These are phyloP conservation scores for Lactarius evosmus DNA, from an alignment of 768 basidiomycete genomes.

Conservation along the genomic window DNA sequence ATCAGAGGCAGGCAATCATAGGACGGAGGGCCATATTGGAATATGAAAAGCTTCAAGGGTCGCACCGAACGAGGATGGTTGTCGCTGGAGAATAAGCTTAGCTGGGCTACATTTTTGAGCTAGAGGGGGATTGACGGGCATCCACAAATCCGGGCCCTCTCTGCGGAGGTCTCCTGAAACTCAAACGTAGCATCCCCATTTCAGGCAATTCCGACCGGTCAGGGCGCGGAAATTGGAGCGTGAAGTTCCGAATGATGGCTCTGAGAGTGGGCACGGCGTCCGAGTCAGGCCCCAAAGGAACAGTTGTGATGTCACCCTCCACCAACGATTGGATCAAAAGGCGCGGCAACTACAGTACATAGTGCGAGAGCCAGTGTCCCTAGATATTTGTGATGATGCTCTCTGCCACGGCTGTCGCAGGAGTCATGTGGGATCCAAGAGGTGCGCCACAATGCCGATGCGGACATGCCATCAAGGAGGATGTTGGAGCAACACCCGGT, in stretches of 20 bases:
- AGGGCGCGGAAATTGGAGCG: not conserved
- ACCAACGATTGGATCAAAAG: not conserved
- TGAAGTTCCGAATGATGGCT: conserved; percentile 1
- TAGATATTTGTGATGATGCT: not conserved
- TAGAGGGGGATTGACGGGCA: not conserved
- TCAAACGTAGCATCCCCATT: conserved; percentile 5
- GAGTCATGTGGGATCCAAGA: not conserved
- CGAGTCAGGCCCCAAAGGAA: not conserved
- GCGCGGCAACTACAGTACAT: not conserved
- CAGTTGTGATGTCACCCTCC: not conserved
- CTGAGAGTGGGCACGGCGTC: not conserved
- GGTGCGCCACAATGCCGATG: conserved; percentile 9
- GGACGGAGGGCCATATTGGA: not conserved
- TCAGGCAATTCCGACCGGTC: not conserved
- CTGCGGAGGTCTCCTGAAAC: conserved; percentile 3
- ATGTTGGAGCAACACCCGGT: not conserved
- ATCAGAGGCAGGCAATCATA: not conserved
- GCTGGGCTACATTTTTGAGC: not conserved
- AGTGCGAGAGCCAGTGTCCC: no score
- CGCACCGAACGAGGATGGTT: conserved; percentile 7
- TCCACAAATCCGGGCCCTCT: not conserved
- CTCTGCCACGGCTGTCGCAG: not conserved
- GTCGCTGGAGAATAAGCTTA: not conserved
- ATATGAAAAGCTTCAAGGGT: not conserved
- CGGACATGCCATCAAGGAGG: not conserved